Conservation (phyloP, 805 yeast genomes). For the Zygotorulaspora chibaensis region DNA sequence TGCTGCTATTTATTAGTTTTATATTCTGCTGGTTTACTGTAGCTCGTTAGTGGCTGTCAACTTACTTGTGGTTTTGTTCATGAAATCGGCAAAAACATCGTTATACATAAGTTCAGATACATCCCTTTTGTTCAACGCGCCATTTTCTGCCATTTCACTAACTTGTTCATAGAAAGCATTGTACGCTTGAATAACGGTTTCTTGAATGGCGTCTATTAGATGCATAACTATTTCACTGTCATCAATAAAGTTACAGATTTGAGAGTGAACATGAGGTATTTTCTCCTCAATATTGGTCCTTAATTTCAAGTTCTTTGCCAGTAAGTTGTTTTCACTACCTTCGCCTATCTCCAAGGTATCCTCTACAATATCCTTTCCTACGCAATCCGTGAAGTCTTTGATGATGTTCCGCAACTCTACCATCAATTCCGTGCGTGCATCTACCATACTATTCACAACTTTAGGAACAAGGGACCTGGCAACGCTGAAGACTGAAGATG, state of each 20-base stretch:
- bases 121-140: conserved; percentile 25
- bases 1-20: background rate
- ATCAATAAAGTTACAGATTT: conserved; percentile 50
- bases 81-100: conserved; percentile 53
- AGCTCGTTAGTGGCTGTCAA: conserved; percentile 5
- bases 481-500: conserved; percentile 40
- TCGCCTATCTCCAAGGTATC: conserved; percentile 38
- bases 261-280: conserved; percentile 52
- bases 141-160: conserved; percentile 25
- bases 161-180: conserved; percentile 45
- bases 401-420: conserved; percentile 67
- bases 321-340: conserved; percentile 23
- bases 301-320: conserved; percentile 37
- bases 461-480: conserved; percentile 71
- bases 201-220: conserved; percentile 62
- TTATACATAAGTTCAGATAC: conserved; percentile 55
- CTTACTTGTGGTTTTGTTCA: conserved; percentile 36
- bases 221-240: conserved; percentile 50
- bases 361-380: conserved; percentile 45
- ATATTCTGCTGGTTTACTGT: background rate
- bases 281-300: conserved; percentile 48
- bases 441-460: conserved; percentile 76
- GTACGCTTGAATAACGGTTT: conserved; percentile 54
- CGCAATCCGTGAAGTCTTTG: conserved; percentile 59
- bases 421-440: conserved; percentile 70